These are phyloP conservation scores for Acorus gramineus DNA, from an alignment of 106 monocot species.

Conservation along the genomic window DNA sequence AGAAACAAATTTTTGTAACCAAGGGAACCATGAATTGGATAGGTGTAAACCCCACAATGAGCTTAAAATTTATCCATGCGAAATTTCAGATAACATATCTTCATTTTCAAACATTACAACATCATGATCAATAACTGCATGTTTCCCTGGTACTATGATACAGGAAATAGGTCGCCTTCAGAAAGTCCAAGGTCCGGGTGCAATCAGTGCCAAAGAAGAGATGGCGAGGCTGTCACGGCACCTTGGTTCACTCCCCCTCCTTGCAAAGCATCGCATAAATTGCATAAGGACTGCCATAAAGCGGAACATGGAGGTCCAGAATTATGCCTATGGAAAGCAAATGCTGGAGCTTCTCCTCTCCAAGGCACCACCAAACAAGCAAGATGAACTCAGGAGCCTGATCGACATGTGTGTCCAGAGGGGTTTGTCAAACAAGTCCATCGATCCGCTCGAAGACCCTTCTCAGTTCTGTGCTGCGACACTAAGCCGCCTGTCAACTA, in stretches of 20 bases:
- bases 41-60: too few relatives aligned
- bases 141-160: background rate
- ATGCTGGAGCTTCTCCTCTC: conserved; percentile 86
- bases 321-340: conserved; percentile 72
- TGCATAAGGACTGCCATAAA: conserved; percentile 93
- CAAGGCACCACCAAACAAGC: conserved; percentile 81
- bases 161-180: conserved; percentile 89
- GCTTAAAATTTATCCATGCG: too few relatives aligned
- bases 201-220: conserved; percentile 88
- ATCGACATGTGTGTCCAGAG: conserved; percentile 78
- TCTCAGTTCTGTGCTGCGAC: conserved; percentile 92
- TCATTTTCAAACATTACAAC: too few relatives aligned
- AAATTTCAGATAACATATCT: too few relatives aligned
- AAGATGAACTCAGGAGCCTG: conserved; percentile 84
- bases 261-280: conserved; percentile 87
- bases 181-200: conserved; percentile 66
- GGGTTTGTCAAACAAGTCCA: conserved; percentile 75
- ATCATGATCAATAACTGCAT: too few relatives aligned
- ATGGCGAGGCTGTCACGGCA: conserved; percentile 93
- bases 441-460: conserved; percentile 85
- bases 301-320: conserved; percentile 96
- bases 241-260: conserved; percentile 79
- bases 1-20: too few relatives aligned
- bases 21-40: too few relatives aligned
- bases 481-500: conserved; percentile 78